Base-by-base conservation (phyloP, 495 filamentous ascomycete genomes). In the Pseudoneurospora amorphoporcata region DNA sequence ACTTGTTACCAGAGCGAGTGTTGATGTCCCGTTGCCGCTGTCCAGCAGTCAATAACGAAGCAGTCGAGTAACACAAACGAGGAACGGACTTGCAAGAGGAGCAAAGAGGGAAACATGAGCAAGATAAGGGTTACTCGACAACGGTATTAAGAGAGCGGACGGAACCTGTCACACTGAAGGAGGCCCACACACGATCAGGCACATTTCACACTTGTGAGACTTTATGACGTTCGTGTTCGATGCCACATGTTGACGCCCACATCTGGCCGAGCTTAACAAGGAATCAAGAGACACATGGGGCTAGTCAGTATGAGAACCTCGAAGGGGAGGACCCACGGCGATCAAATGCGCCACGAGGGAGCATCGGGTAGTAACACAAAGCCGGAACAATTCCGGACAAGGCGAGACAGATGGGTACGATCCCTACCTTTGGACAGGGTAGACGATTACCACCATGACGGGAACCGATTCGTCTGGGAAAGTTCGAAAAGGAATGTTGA, bases 11-110 rank as follows among this genome's bases (percentile, higher is more conserved):
- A 53, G 70, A 77, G 74, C 45, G 72, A 76, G 68, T 53, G 73
- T 70, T 19, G 45, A 35, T 70, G 69, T 76, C 74, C 69, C 47
- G 73, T 80, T 76, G 75, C 76, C 74, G 76, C 77, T 78, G 80
- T 72, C 77, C 79, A 75, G 78, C 78, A 81, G 79, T 74, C 75
- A 68, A 73, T 71, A 74, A 68, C 40, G 43, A 39, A 29, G 37
- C 19, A 39, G 32, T 47, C 68, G 23, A 58, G 35, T 29, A 16
- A 39, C 16, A 68, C 17, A 68, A 61, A 68, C 39, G 68, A n/a
- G 43, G 23, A 37, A 71, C 32, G 29, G 39, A 69, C 23, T 70
- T 61, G 39, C 37, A 70, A 45, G 41, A 68, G 37, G 47, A 23
- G 40, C 38, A 12, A 71, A 61, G 71, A 70, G 68, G 32, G 32